phyloP scores from a whole-genome alignment of 139 green algal genomes.

The Chlamydomonas sphaeroides region DNA sequence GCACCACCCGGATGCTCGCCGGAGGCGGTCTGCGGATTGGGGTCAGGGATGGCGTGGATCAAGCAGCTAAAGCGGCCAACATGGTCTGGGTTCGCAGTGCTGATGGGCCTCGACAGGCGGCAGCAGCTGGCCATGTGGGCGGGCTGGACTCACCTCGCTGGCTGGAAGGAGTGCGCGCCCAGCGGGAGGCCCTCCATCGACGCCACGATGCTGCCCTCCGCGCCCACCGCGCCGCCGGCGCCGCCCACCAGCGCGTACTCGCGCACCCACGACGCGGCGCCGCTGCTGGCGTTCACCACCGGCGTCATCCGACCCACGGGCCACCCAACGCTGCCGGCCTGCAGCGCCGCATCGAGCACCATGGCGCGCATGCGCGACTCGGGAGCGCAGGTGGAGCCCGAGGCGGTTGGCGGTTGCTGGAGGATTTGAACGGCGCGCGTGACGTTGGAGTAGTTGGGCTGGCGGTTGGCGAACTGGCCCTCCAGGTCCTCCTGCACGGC shows the following conservation, averaged over 20 bases:
- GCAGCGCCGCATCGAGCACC: neutral
- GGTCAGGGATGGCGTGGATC: no score
- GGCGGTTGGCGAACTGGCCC: slow-evolving; percentile 30
- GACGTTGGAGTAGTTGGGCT: slow-evolving; percentile 55
- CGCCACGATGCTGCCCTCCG: slow-evolving; percentile 2
- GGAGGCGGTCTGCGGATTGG: slow-evolving; percentile 21
- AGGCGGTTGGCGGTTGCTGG: neutral
- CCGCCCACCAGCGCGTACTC: slow-evolving; percentile 21
- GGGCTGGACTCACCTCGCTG: slow-evolving; percentile 5
- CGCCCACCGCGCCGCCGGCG: neutral
- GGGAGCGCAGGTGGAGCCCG: neutral
- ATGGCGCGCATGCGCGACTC: neutral
- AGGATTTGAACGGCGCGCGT: neutral
- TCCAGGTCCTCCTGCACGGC: slow-evolving; percentile 55
- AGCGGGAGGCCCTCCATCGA: slow-evolving; percentile 10
- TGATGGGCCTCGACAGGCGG: neutral
- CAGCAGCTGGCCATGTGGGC: no score
- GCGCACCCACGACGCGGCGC: neutral
- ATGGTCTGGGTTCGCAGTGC: no score
- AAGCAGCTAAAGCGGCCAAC: no score
- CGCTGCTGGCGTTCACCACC: neutral
- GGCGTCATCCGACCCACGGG: neutral
- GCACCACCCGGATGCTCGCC: neutral
- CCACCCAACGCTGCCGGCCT: slow-evolving; percentile 2
- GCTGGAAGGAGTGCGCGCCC: neutral